Percentiles rank a stretch among this genome's conserved stretches.
Conservation (phyloP, 2,329 filamentous ascomycete genomes). For the Verticillium albo-atrum region DNA sequence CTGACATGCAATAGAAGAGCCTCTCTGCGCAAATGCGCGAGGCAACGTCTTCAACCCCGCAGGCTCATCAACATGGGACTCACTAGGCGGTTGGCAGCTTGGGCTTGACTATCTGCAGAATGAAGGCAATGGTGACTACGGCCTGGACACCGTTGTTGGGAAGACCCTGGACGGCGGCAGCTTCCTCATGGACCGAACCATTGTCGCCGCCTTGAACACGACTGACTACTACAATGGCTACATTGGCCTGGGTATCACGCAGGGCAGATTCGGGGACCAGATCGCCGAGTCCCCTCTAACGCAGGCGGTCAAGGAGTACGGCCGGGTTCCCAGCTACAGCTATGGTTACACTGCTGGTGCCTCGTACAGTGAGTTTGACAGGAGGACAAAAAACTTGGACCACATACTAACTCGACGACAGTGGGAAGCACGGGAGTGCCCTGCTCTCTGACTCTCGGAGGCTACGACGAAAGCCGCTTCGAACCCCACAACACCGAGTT, state of each 20-base stretch:
- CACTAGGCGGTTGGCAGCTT: constrained; percentile 56
- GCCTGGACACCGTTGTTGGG: constrained; percentile 45
- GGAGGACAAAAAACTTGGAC: too few species aligned
- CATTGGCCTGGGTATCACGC: constrained; percentile 52
- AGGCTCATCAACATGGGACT: constrained; percentile 52
- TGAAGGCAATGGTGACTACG: constrained; percentile 60
- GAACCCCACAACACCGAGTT: constrained; percentile 58
- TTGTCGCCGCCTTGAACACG: constrained; percentile 50
- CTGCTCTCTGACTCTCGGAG: constrained; percentile 62
- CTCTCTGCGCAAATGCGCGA: constrained; percentile 49
- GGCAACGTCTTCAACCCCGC: constrained; percentile 54
- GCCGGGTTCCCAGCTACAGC: constrained; percentile 64
- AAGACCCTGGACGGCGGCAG: constrained; percentile 29
- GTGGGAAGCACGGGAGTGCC: constrained; percentile 35
- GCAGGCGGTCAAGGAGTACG: constrained; percentile 53
- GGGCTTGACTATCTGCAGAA: constrained; percentile 55
- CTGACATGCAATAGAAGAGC: constrained; percentile 29
- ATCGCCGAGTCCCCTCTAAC: constrained; percentile 48
- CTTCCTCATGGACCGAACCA: constrained; percentile 37
- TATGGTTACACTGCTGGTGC: constrained; percentile 75
- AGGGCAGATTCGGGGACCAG: constrained; percentile 45
- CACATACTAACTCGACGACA: constrained; percentile 26
- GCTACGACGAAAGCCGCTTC: constrained; percentile 62
- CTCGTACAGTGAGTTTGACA: constrained; percentile 54
- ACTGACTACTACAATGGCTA: constrained; percentile 51